Evolutionary conservation across 352 stramenopile genomes (phyloP), one percentile per base, ranked within the genome.

Genomic region (Pythium coloratum): DNA sequence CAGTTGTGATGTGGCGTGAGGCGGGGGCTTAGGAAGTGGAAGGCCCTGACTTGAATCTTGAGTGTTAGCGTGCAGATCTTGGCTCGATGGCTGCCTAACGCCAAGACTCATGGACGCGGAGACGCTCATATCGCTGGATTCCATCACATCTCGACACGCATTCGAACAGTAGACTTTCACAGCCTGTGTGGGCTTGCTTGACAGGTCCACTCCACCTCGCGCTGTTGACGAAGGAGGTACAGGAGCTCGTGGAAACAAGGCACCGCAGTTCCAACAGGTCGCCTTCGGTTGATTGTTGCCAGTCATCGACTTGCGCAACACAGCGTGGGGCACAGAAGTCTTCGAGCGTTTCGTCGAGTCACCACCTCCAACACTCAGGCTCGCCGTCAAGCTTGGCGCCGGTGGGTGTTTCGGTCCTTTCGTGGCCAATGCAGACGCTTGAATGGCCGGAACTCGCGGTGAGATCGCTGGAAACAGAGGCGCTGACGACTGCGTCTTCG

Each of bases 231-330:
- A 33, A 1, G 30, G 20, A 8, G 55, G 24, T 30, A 44, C n/a
- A 2, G 34, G 16, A 20, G 18, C 44, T 14, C 81, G 78, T 28
- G 80, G 74, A 46, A 89, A 91, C 8, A 80, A 72, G 10, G 74
- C 55, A 26, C 82, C 82, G 57, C 82, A 91, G 64, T 84, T 88
- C 82, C 82, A 91, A 50, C 81, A 91, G 8, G 79, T 88, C 18
- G 62, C 72, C 54, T 86, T 67, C 32, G 69, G 78, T 26, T 76
- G 76, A 9, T 62, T 68, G 38, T 62, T 84, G 12, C 73, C 71
- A 20, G 72, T 10, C 26, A 16, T 38, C 6, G 55, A 7, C 30
- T 64, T 70, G 26, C 64, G 55, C 0, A 18, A 3, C 40, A 24
- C 6, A 12, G 44, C 16, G 3, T 62, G 53, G 2, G 47, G 28